phyloP scores from a whole-genome alignment of 495 filamentous ascomycete genomes.

The Collariella sp. region DNA sequence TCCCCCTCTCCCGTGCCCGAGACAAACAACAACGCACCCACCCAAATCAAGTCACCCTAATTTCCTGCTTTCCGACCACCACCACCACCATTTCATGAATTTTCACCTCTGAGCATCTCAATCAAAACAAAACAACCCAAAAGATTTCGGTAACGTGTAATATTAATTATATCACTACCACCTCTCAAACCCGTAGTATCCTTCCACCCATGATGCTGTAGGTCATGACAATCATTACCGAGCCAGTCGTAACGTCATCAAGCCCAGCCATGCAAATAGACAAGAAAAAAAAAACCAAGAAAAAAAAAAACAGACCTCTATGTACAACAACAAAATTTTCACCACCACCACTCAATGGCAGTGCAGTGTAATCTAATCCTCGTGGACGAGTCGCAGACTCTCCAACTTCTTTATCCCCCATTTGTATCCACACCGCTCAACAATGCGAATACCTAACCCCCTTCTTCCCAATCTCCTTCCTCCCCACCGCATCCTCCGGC shows the following conservation, averaged over 20 bases:
- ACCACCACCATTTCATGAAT: too few relatives aligned
- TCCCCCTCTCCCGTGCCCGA: too few relatives aligned
- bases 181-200: too few relatives aligned
- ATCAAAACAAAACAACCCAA: too few relatives aligned
- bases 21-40: too few relatives aligned
- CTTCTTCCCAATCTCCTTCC: conserved; percentile 50
- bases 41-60: too few relatives aligned
- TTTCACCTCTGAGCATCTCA: too few relatives aligned
- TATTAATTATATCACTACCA: too few relatives aligned
- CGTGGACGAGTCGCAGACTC: conserved; percentile 9
- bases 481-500: conserved; percentile 57
- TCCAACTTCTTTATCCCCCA: not conserved
- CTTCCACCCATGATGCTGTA: not conserved
- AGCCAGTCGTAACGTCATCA: conserved; percentile 13
- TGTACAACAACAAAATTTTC: not conserved
- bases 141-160: too few relatives aligned
- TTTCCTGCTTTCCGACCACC: too few relatives aligned
- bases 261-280: conserved; percentile 2
- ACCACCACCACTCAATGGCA: not conserved
- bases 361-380: not conserved
- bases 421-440: conserved; percentile 5
- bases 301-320: conserved; percentile 1
- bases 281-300: not conserved
- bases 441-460: conserved; percentile 44
- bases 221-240: conserved; percentile 9